A percentile compares a stretch with the other conserved stretches of the same genome.
Conservation (phyloP, 768 basidiomycete genomes). For the Mycena vulgaris region DNA sequence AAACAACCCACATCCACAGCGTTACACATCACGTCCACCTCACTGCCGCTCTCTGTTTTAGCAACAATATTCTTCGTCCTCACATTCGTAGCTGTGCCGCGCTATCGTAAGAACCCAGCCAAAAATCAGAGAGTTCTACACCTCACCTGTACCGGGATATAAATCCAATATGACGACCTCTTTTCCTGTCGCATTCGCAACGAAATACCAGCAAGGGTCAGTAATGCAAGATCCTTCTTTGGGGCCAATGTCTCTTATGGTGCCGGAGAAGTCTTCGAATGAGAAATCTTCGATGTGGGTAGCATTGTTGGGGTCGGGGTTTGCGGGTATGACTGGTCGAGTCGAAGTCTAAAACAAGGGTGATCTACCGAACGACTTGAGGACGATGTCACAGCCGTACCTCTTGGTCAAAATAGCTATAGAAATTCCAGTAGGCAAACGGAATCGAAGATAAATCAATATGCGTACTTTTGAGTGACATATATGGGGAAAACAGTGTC, state of each 20-base stretch:
- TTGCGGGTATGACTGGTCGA: slow-evolving; percentile 26
- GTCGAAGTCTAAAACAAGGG: slow-evolving; percentile 10
- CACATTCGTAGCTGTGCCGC: slow-evolving; percentile 24
- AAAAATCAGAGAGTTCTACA: slow-evolving; percentile 21
- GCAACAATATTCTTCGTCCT: slow-evolving; percentile 31
- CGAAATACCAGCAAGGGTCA: slow-evolving; percentile 28
- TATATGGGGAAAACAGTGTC: slow-evolving; percentile 30
- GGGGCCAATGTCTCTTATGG: slow-evolving; percentile 27
- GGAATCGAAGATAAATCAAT: slow-evolving; percentile 8
- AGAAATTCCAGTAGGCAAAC: slow-evolving; percentile 9
- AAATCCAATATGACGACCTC: slow-evolving; percentile 30
- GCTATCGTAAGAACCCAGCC: slow-evolving; percentile 20
- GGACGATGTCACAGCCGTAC: slow-evolving; percentile 11
- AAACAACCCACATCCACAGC: slow-evolving; percentile 19
- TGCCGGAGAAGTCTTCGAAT: slow-evolving; percentile 30
- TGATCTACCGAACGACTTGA: slow-evolving; percentile 11
- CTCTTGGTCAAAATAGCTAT: slow-evolving; percentile 29
- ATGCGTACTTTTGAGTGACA: slow-evolving; percentile 33
- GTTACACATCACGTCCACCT: slow-evolving; percentile 30
- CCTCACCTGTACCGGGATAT: slow-evolving; percentile 27
- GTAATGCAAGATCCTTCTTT: slow-evolving; percentile 31
- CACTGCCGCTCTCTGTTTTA: slow-evolving; percentile 24
- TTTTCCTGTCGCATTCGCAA: slow-evolving; percentile 32
- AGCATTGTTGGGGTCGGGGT: slow-evolving; percentile 27
- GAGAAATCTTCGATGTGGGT: slow-evolving; percentile 27